Evolutionary conservation across 139 green algal genomes (phyloP), one percentile per base, ranked within the genome.

Genomic region (Pseudopediastrum boryanum): DNA sequence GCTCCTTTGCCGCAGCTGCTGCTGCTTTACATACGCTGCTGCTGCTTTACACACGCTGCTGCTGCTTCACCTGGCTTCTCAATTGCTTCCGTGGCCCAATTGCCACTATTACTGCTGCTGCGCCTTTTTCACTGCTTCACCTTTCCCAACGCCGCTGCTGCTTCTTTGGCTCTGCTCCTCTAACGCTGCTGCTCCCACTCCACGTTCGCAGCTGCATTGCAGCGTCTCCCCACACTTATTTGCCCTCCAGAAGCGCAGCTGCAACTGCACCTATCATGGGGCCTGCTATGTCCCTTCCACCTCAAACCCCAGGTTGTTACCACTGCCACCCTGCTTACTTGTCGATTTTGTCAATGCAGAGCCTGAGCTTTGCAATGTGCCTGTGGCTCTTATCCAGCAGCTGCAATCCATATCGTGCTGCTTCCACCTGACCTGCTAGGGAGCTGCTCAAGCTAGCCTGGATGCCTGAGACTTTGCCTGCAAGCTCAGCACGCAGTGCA

Each of bases 351-450:
- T 90, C 87, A 38, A 92, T 77, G 29, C 67, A 77, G 36, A 33
- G 46, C 31, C 78, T 48, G 38, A 92, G 80, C 71, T 89, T 88
- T 1, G 77, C 52, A 25, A 89, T 83, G 39, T 86, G 74, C 52
- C 82, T 66, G 58, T 93, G 89, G 2, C 85, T 83, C 5, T 81
- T 85, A 27, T 90, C 86, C 75, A 97, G 80, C 62, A 90, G 82
- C n/a, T 95, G 88, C 51, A 96, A 71, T 42, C 90, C 90, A 25
- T 75, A 66, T 21, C 59, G 39, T 2, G 80, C 82, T 23, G 89
- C 78, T 31, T 95, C 88, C 13, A 96, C 85, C 71, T 89, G 79
- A 16, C 31, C 76, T 61, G 76, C 52, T 48, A 77, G 71, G 70
- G 56, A 81, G 51, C 75, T 77, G 44, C 50, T 75, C 2, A 80